Percentiles rank a stretch among this genome's conserved stretches.
phyloP scores from a whole-genome alignment of 2,329 filamentous ascomycete genomes.

The Cladosporium velox region DNA sequence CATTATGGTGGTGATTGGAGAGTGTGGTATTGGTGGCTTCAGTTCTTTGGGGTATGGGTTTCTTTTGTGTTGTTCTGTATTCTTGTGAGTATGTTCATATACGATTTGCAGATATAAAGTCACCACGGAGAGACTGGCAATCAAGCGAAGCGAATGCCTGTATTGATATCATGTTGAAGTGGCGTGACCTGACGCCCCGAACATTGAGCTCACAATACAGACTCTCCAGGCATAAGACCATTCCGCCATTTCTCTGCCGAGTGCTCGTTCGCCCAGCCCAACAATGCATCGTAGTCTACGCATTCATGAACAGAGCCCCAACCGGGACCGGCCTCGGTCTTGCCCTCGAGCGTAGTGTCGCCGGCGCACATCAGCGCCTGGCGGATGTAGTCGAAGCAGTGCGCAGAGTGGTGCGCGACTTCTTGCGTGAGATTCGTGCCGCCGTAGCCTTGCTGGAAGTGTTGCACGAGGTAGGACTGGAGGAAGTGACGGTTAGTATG shows the following conservation, averaged over 20 bases:
- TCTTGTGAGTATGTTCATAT: neutral
- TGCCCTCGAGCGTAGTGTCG: conserved; percentile 33
- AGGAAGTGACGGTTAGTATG: neutral
- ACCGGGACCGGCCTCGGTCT: conserved; percentile 17
- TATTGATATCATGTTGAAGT: neutral
- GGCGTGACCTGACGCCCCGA: neutral
- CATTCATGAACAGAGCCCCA: conserved; percentile 20
- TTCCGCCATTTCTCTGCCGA: conserved; percentile 21
- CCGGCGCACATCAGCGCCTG: conserved; percentile 36
- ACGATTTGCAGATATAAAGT: neutral
- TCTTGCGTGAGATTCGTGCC: conserved; percentile 27
- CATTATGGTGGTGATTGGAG: too few relatives aligned
- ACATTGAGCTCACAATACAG: neutral
- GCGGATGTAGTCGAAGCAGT: conserved; percentile 38
- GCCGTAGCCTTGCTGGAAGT: conserved; percentile 22
- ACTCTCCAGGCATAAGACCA: conserved; percentile 9
- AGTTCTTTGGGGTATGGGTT: neutral
- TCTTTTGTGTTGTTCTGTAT: neutral
- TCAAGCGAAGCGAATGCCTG: too few relatives aligned
- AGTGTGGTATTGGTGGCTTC: neutral
- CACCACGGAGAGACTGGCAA: too few relatives aligned
- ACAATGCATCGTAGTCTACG: conserved; percentile 16
- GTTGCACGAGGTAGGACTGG: conserved; percentile 20
- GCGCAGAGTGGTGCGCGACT: conserved; percentile 30
- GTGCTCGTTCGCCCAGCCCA: conserved; percentile 19